phyloP scores from a whole-genome alignment of 2,329 filamentous ascomycete species.

The Chalara sp. region DNA sequence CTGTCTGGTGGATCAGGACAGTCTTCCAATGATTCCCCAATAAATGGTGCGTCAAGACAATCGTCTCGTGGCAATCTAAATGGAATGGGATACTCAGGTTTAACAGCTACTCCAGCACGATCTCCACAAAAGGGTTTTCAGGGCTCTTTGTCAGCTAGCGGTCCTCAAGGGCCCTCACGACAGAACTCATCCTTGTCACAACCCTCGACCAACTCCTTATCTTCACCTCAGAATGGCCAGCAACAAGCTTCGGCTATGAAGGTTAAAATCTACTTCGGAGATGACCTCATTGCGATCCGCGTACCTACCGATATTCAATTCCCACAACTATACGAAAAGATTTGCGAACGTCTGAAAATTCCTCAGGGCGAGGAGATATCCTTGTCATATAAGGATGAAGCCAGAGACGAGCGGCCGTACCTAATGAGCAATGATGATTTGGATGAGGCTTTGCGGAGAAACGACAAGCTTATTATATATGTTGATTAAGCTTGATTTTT shows the following conservation, averaged over 20 bases:
- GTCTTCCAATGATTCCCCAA: constrained; percentile 57
- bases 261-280: constrained; percentile 90
- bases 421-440: constrained; percentile 77
- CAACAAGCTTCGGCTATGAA: constrained; percentile 57
- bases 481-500: constrained; percentile 39
- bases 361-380: constrained; percentile 61
- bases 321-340: constrained; percentile 72
- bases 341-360: constrained; percentile 77
- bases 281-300: constrained; percentile 85
- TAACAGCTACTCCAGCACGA: constrained; percentile 42
- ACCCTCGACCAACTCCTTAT: constrained; percentile 50
- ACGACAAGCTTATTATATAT: constrained; percentile 79
- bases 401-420: constrained; percentile 58
- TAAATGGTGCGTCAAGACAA: constrained; percentile 54
- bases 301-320: constrained; percentile 77
- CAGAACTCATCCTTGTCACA: constrained; percentile 35
- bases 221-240: constrained; percentile 36
- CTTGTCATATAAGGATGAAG: constrained; percentile 81
- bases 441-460: constrained; percentile 71
- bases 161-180: constrained; percentile 15
- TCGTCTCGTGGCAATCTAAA: constrained; percentile 60
- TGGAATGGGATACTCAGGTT: constrained; percentile 45
- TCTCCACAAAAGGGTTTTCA: constrained; percentile 30
- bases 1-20: constrained; percentile 64
- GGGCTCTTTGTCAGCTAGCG: constrained; percentile 24